Percentiles rank a stretch among this genome's conserved stretches.
These are phyloP conservation scores for Ilyonectria destructans DNA, from an alignment of 2,329 filamentous ascomycete species.

Conservation along the genomic window DNA sequence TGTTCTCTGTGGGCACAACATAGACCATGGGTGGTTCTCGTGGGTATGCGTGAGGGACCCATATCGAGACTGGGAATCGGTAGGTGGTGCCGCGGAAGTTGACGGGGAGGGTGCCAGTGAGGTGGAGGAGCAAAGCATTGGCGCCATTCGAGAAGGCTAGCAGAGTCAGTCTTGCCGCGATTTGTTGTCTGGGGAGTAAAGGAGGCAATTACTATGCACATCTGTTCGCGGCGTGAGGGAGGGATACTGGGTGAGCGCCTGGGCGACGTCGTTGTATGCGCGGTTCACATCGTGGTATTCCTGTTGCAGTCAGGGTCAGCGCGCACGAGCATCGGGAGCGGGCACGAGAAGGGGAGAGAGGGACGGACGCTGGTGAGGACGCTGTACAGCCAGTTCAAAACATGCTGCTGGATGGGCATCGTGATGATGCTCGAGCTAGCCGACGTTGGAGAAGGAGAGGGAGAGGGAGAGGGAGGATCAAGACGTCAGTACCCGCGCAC, in stretches of 20 bases:
- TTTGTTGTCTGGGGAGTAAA: conserved; percentile 46
- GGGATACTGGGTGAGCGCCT: conserved; percentile 84
- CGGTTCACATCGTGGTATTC: conserved; percentile 95
- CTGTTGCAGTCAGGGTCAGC: conserved; percentile 62
- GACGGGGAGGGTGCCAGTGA: conserved; percentile 92
- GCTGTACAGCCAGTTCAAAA: conserved; percentile 96
- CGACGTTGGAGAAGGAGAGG: conserved; percentile 5
- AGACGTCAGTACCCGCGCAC: neutral
- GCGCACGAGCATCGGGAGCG: conserved; percentile 6
- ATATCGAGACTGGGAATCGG: conserved; percentile 91
- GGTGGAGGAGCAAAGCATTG: conserved; percentile 88
- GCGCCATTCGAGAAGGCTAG: conserved; percentile 90
- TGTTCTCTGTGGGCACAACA: conserved; percentile 88
- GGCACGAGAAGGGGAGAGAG: conserved; percentile 26
- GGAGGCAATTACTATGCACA: conserved; percentile 82
- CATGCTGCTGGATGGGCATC: conserved; percentile 87
- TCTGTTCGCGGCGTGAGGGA: conserved; percentile 90
- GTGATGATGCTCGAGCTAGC: conserved; percentile 44
- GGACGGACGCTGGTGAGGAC: conserved; percentile 81
- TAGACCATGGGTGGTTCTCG: conserved; percentile 89
- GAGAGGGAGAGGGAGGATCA: neutral
- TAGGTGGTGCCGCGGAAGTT: conserved; percentile 91
- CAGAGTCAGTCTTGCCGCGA: conserved; percentile 30
- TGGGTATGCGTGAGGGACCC: conserved; percentile 94
- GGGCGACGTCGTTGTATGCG: conserved; percentile 92